phyloP scores from a whole-genome alignment of 495 filamentous ascomycete genomes.

The Trypethelium eluteriae region DNA sequence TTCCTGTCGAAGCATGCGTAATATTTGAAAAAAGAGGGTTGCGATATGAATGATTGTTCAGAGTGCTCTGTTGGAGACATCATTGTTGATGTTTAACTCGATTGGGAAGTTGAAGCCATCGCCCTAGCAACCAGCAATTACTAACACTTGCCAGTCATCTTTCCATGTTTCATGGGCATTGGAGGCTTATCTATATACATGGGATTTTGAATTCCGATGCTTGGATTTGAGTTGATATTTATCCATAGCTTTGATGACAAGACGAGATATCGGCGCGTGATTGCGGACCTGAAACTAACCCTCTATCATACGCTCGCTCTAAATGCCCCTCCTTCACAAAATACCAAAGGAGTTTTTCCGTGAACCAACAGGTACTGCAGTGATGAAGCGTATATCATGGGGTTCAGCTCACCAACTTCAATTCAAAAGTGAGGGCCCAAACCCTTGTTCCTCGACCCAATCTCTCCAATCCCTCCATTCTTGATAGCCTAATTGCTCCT shows the following conservation, averaged over 20 bases:
- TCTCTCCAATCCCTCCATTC: conserved; percentile 72
- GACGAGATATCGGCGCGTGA: too few relatives aligned
- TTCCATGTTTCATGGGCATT: background rate
- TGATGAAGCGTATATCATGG: background rate
- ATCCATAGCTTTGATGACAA: background rate
- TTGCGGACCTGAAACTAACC: too few relatives aligned
- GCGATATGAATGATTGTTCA: conserved; percentile 4
- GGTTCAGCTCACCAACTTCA: background rate
- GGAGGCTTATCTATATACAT: background rate
- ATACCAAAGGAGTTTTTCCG: too few relatives aligned
- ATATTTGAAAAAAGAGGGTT: background rate
- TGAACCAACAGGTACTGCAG: background rate
- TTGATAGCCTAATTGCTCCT: conserved; percentile 57
- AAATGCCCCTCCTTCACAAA: too few relatives aligned
- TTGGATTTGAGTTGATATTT: background rate
- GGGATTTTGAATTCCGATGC: background rate
- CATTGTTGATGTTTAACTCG: conserved; percentile 1
- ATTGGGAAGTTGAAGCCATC: background rate
- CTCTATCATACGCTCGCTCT: too few relatives aligned
- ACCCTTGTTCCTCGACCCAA: conserved; percentile 48
- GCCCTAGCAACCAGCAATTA: background rate
- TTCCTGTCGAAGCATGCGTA: background rate
- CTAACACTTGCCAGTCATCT: background rate
- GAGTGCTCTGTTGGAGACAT: background rate
- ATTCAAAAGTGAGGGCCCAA: background rate